Evolutionary conservation across 768 basidiomycete species (phyloP).

Genomic region (Kwoniella heveanensis): DNA sequence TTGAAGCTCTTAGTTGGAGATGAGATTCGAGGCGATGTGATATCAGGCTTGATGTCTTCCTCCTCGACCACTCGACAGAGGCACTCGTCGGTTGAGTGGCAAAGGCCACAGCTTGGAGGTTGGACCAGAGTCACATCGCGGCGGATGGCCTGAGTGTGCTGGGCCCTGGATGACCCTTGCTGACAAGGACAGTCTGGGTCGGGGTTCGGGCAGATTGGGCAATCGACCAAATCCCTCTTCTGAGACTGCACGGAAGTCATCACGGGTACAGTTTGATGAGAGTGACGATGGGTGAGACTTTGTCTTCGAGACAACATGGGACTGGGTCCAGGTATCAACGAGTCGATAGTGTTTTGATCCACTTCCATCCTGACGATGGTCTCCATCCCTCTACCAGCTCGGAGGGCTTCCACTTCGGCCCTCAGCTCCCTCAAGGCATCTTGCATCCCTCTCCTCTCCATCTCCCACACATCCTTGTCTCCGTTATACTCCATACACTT

Average conservation of each 20-base stretch:
- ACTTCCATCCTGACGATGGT: constrained; percentile 28
- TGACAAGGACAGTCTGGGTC: constrained; percentile 53
- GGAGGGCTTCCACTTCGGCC: constrained; percentile 8
- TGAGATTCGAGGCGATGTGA: constrained; percentile 16
- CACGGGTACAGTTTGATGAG: neutral
- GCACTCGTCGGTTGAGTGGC: constrained; percentile 42
- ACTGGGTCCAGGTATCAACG: constrained; percentile 17
- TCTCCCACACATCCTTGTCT: constrained; percentile 21
- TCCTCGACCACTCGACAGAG: constrained; percentile 41
- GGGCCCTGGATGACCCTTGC: constrained; percentile 16
- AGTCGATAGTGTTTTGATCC: constrained; percentile 21
- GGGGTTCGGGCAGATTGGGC: constrained; percentile 51
- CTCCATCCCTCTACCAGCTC: constrained; percentile 9
- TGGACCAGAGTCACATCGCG: constrained; percentile 14
- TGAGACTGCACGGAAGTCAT: neutral
- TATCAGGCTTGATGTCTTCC: constrained; percentile 21
- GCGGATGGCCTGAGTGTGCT: neutral
- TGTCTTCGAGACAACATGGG: constrained; percentile 8
- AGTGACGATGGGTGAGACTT: constrained; percentile 6
- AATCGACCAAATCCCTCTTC: constrained; percentile 23
- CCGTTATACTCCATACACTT: constrained; percentile 12
- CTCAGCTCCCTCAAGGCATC: constrained; percentile 10
- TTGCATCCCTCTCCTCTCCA: constrained; percentile 15
- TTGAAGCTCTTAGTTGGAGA: constrained; percentile 24
- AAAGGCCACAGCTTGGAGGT: constrained; percentile 39